Evolutionary conservation across 257 asterid species (phyloP), one percentile per base, ranked within the genome.

Genomic region (Solanum pinnatisectum): DNA sequence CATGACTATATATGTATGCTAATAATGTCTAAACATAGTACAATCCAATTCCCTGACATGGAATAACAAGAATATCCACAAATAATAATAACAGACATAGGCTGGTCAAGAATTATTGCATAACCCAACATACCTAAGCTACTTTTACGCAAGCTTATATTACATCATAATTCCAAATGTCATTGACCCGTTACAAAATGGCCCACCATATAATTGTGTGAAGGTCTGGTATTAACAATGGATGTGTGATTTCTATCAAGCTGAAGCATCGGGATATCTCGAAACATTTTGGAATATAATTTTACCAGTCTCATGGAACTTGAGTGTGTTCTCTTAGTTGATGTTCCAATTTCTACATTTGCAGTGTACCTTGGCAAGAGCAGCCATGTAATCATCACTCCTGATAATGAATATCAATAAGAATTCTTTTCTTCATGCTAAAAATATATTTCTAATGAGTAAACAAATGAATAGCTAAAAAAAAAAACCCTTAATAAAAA

Each of bases 361-460:
- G 81, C 98, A 94, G 85, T 95, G 99, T 90, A 96, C 98, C 93
- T 94, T 94, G 82, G 98, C 96, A 67, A 96, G 96, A 13, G 98
- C 85, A 84, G 96, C 98, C 98, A 96, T 96, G 90, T 93, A 96
- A 89, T 96, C 98, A 84, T 94, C 98, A 10, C 96, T 93, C 93
- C 98, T 96, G 93, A 76, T 56, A 37, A 46, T 70, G 78, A 60
- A 76, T 74, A 78, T 23, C 63, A 40, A 23, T 9, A 60, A 44
- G 16, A 16, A 12, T 36, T 36, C 7, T 60, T 22, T 65, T n/a
- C 44, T 6, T 67, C 36, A 74, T 87, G 73, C 81, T 78, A 5
- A 44, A 44, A 56, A 32, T 65, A 52, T 72, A 49, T 20, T 20
- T 30, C 46, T 46, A 18, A 52, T 4, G 32, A 33, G n/a, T n/a